A percentile compares a stretch with the other conserved stretches of the same genome.
Conservation (phyloP, 1,284 basidiomycete genomes). For the Microbotryum scabiosae region DNA sequence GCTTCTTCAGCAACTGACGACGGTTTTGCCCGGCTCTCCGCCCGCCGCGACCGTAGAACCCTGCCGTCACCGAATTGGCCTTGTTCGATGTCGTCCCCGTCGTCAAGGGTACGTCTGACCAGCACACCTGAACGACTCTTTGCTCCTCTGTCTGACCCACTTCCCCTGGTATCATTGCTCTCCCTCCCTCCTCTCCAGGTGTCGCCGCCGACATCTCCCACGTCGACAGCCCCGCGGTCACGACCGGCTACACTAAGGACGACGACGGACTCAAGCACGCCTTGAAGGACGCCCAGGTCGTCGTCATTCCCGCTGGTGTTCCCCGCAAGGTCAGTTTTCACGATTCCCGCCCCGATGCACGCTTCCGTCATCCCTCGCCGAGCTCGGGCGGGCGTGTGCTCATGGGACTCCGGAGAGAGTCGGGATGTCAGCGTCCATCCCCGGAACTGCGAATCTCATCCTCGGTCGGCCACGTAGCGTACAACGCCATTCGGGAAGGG, state of each 20-base stretch:
- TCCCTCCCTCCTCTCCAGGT: slow-evolving; percentile 8
- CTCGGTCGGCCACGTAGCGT: not conserved
- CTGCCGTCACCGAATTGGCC: slow-evolving; percentile 50
- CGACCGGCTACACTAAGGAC: slow-evolving; percentile 45
- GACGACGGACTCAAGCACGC: slow-evolving; percentile 69
- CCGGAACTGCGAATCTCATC: not conserved
- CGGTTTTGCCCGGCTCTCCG: slow-evolving; percentile 33
- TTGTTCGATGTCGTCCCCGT: slow-evolving; percentile 97
- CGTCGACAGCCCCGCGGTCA: slow-evolving; percentile 42
- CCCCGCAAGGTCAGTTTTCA: slow-evolving; percentile 60
- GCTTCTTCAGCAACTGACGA: no score
- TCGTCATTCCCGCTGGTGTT: slow-evolving; percentile 95
- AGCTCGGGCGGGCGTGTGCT: not conserved
- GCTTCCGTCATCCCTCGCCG: not conserved
- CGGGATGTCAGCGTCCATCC: not conserved
- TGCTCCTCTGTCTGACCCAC: not conserved
- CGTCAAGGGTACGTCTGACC: slow-evolving; percentile 60
- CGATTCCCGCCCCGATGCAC: not conserved
- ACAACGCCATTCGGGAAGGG: no score
- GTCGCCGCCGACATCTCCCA: slow-evolving; percentile 53
- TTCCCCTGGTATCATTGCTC: not conserved
- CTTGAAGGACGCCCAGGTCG: slow-evolving; percentile 74
- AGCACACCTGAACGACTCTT: not conserved
- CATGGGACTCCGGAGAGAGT: not conserved
- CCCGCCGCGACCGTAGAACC: slow-evolving; percentile 15